Base-by-base conservation (phyloP, 2,329 filamentous ascomycete species). In the Ascochyta pisi region DNA sequence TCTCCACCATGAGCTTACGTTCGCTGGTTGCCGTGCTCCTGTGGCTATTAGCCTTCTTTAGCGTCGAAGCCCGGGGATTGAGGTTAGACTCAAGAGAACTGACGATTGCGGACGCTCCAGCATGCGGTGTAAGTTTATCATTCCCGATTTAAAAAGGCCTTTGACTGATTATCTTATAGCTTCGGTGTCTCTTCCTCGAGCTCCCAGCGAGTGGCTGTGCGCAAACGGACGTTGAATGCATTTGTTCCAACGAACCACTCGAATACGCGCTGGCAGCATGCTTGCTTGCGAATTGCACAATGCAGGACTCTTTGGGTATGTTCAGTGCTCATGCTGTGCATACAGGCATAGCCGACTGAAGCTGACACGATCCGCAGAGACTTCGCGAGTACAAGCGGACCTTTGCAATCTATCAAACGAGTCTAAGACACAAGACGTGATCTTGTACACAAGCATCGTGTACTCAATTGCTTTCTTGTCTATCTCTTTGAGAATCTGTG, bases 261-360 rank as follows among this genome's bases (percentile, higher is more conserved):
- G 40, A 50, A 22, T 48, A 57, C 15, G 35, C n/a, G 0, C 22
- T 64, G n/a, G 50, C 62, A 27, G 58, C 55, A 22, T 70, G 67
- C 45, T 50, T 70, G 57, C 64, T 69, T 23, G 57, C 52, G 5
- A 69, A 69, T n/a, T 69, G 67, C 31, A 70, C 66, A 5, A 67
- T 70, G 66, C 60, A 57, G 27, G 67, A 69, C 23, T 55, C 58
- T 2, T 40, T 66, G 16, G 58, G 61, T 62, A 53, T 39, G 57
- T n/a, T 44, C 27, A 33, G 6, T 15, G 15, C 15, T 8, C 7
- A 22, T 2, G 22, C n/a, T 23, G 4, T 10, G 29, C n/a, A 23
- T 9, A 4, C 7, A 10, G 2, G 13, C 16, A 31, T 13, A 10
- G 5, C 29, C 10, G 4, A 13, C 19, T 4, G 6, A 44, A 38